phyloP scores from a whole-genome alignment of 2,329 filamentous ascomycete species.

The Aspergillus sp. region DNA sequence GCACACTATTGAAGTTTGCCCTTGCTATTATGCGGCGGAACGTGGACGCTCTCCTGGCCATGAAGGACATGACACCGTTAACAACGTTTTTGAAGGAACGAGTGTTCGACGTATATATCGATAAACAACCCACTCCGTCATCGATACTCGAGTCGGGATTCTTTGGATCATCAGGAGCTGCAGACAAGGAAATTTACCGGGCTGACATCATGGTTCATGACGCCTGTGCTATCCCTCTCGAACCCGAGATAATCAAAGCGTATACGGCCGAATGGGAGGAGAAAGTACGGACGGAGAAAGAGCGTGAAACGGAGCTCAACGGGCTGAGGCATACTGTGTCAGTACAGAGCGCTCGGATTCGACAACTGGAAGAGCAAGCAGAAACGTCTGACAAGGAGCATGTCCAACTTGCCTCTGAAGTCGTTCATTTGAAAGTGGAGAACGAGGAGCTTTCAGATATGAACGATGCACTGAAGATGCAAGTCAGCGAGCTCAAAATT shows the following conservation, averaged over 20 bases:
- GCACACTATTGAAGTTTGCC: constrained; percentile 89
- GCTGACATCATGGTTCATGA: constrained; percentile 93
- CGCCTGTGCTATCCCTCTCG: constrained; percentile 85
- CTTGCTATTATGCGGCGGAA: constrained; percentile 98
- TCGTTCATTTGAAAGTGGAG: constrained; percentile 90
- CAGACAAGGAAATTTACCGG: constrained; percentile 94
- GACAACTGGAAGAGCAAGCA: constrained; percentile 82
- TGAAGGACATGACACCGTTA: constrained; percentile 89
- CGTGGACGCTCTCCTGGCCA: constrained; percentile 71
- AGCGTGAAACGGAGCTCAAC: constrained; percentile 80
- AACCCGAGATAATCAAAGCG: constrained; percentile 75
- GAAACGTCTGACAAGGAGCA: constrained; percentile 90
- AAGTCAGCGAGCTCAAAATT: constrained; percentile 81
- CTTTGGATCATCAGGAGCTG: constrained; percentile 86
- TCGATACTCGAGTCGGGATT: constrained; percentile 96
- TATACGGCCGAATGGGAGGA: constrained; percentile 94
- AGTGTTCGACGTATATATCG: constrained; percentile 95
- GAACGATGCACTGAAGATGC: constrained; percentile 83
- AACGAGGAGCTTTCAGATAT: constrained; percentile 88
- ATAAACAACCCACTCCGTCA: constrained; percentile 87
- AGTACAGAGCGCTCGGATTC: constrained; percentile 74
- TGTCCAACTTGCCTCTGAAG: constrained; percentile 84
- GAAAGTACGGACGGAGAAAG: constrained; percentile 78
- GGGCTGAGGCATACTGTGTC: constrained; percentile 69
- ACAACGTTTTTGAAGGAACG: constrained; percentile 92